Evolutionary conservation across 208 protist genomes (phyloP).

Genomic region (Trypanosoma cruzi): DNA sequence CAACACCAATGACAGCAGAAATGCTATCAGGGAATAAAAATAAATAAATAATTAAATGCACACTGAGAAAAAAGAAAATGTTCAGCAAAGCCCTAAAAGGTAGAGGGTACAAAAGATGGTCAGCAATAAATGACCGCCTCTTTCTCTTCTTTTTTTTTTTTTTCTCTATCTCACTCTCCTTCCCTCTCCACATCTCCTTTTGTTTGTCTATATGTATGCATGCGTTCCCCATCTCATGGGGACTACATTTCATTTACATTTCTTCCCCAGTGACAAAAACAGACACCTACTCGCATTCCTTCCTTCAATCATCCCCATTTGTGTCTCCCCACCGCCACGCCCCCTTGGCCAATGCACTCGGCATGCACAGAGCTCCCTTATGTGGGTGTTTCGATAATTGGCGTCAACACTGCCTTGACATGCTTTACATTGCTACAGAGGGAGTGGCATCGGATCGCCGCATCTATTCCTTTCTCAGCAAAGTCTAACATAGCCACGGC

Average conservation of each 20-base stretch:
- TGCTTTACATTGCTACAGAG: slow-evolving; percentile 53
- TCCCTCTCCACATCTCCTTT: background rate
- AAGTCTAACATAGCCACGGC: slow-evolving; percentile 1
- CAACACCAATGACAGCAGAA: background rate
- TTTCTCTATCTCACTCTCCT: background rate
- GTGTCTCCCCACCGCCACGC: background rate
- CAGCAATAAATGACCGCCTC: background rate
- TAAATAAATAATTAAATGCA: background rate
- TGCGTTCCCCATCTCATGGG: no score
- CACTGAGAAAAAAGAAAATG: slow-evolving; percentile 1
- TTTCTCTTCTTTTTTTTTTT: background rate
- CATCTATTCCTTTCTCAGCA: slow-evolving; percentile 27
- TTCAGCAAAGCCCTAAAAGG: background rate
- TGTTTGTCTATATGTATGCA: no score
- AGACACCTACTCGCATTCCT: background rate
- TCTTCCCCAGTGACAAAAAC: background rate
- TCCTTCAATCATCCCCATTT: background rate
- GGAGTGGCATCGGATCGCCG: slow-evolving; percentile 19
- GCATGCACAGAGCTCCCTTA: no score
- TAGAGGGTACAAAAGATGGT: background rate
- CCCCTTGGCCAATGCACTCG: no score
- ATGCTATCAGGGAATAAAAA: background rate
- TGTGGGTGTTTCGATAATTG: background rate
- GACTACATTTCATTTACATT: no score
- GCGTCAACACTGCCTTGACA: slow-evolving; percentile 46